These are phyloP conservation scores for Suillus hirtellus DNA, from an alignment of 768 basidiomycete species.

Conservation along the genomic window DNA sequence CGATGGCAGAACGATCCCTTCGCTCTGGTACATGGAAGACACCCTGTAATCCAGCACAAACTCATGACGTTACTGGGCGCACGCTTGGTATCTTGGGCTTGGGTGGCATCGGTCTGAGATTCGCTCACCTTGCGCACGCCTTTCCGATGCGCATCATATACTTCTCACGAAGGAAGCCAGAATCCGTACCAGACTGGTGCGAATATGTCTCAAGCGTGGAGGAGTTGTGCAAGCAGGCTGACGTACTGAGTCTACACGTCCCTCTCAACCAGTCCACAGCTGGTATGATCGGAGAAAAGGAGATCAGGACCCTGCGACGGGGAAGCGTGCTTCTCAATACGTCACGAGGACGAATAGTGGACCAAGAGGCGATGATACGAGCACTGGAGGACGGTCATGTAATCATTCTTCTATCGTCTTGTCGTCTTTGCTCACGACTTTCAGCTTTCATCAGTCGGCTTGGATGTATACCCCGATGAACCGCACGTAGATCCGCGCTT, in stretches of 20 bases:
- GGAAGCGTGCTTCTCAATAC: conserved; percentile 80
- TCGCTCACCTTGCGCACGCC: conserved; percentile 66
- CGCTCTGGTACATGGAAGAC: conserved; percentile 62
- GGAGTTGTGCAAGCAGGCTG: conserved; percentile 61
- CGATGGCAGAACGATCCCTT: conserved; percentile 52
- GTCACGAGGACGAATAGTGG: conserved; percentile 80
- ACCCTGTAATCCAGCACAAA: conserved; percentile 40
- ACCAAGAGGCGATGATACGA: conserved; percentile 81
- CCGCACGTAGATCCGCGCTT: conserved; percentile 74
- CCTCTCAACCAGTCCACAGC: conserved; percentile 73
- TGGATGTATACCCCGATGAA: conserved; percentile 83
- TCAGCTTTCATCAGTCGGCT: conserved; percentile 74
- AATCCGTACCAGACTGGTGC: neutral
- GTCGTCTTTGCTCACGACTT: conserved; percentile 10
- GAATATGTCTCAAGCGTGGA: conserved; percentile 5
- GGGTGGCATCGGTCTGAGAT: conserved; percentile 67
- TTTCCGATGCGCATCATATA: conserved; percentile 89
- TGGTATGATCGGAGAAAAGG: conserved; percentile 67
- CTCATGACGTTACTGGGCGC: conserved; percentile 62
- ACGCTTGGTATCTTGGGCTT: conserved; percentile 70
- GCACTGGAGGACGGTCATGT: conserved; percentile 85
- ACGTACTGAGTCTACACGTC: conserved; percentile 82
- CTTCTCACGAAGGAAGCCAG: conserved; percentile 41
- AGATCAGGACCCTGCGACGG: conserved; percentile 71
- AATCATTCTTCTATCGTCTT: conserved; percentile 36